Base-by-base conservation (phyloP, 2,329 filamentous ascomycete genomes). In the Aspergillus hiratsukae region DNA sequence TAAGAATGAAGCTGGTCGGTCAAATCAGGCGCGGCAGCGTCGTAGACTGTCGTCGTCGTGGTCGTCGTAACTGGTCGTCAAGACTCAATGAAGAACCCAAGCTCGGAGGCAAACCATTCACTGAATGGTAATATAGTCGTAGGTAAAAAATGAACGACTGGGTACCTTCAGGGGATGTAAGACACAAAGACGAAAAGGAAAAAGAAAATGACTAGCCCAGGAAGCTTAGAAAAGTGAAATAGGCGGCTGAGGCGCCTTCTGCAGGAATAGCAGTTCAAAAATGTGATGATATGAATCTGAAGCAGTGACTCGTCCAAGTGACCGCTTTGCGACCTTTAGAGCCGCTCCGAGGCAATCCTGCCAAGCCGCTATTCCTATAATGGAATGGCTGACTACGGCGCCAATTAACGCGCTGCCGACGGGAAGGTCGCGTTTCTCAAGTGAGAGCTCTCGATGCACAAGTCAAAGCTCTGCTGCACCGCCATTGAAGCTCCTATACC, bases 361-460 rank as follows among this genome's bases (percentile, higher is more conserved):
- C 65, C 68, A 68, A 70, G 67, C 40, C 43, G 28, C 9, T 11
- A 10, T 35, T 46, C 48, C 64, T 54, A 3, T 52, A 53, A 50
- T 4, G 65, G 69, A 7, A 53, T 72, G 72, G 71, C 21, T 48
- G 37, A 23, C 3, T 23, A 48, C 28, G 53, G 45, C 55, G 60
- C 64, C 64, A 67, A 73, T 73, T 73, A 72, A 73, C 71, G 71
- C 71, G 71, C 62, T 67, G 54, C 45, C 50, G 52, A 58, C 35
- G 48, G 55, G 43, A 58, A 61, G 61, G 59, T 64, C 64, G 66
- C 67, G 66, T 69, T 63, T 63, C 57, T 58, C 61, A 56, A 50
- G 51, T 53, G 51, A 19, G 50, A 58, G 51, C 62, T 57, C 56
- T 60, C 57, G 54, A 29, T 45, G 54, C 52, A 54, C 59, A 55